Evolutionary conservation across 208 protist species (phyloP).

Genomic region (Phytomonas sp.): DNA sequence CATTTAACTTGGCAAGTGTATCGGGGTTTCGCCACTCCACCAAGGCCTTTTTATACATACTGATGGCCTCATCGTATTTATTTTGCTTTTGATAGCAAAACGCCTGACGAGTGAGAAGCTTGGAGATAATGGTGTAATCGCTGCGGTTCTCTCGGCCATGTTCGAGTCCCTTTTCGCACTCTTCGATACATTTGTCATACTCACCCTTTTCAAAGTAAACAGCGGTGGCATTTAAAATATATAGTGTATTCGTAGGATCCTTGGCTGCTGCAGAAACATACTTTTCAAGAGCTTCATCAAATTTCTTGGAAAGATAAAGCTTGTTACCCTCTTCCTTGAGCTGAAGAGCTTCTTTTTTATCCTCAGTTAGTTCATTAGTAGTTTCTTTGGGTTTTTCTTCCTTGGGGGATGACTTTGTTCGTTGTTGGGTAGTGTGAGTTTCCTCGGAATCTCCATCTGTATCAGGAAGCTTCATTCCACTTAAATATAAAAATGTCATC

Average conservation of each 20-base stretch:
- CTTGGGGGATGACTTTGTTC: not conserved
- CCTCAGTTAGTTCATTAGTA: conserved; percentile 31
- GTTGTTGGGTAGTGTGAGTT: conserved; percentile 17
- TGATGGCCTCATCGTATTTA: conserved; percentile 82
- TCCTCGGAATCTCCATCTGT: conserved; percentile 64
- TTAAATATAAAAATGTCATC: conserved; percentile 72
- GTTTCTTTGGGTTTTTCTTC: conserved; percentile 24
- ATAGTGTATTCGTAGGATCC: conserved; percentile 83
- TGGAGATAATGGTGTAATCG: conserved; percentile 90
- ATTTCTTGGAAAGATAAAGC: conserved; percentile 92
- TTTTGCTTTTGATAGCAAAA: conserved; percentile 81
- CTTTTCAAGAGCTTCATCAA: conserved; percentile 88
- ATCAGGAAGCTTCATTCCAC: conserved; percentile 57
- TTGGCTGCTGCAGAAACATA: conserved; percentile 81
- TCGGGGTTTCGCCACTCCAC: conserved; percentile 92
- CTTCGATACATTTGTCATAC: conserved; percentile 88
- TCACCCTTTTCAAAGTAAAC: conserved; percentile 92
- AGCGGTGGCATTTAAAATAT: conserved; percentile 87
- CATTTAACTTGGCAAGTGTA: conserved; percentile 79
- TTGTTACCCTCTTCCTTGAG: conserved; percentile 93
- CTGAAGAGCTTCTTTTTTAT: conserved; percentile 55
- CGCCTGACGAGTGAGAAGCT: conserved; percentile 87
- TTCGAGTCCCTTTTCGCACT: conserved; percentile 86
- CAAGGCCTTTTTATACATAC: conserved; percentile 83
- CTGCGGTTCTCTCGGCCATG: conserved; percentile 80